These are phyloP conservation scores for Oenanthe sinensis DNA, from an alignment of 129 eudicot genomes.

Conservation along the genomic window DNA sequence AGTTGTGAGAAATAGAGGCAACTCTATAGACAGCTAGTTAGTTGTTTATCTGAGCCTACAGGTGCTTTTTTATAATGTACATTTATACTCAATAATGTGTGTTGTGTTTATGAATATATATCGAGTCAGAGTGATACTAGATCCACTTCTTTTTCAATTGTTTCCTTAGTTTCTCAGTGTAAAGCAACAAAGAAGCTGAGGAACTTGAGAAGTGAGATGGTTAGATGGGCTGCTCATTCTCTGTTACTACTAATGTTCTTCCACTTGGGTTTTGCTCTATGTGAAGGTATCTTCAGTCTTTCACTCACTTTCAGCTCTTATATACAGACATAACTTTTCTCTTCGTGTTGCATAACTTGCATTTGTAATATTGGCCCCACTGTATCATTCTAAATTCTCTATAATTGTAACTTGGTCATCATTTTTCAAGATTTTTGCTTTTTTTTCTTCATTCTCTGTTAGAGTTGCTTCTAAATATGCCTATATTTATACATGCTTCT, in stretches of 20 bases:
- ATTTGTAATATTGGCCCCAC: neutral
- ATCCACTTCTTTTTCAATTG: constrained; percentile 9
- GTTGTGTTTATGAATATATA: neutral
- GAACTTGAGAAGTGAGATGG: neutral
- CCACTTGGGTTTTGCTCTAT: neutral
- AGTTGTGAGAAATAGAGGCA: neutral
- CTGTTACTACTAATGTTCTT: neutral
- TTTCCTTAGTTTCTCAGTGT: constrained; percentile 13
- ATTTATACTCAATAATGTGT: neutral
- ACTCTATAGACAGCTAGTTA: neutral
- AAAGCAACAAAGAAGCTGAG: constrained; percentile 6
- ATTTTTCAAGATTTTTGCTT: neutral
- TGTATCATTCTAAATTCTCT: too few species aligned
- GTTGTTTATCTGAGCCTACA: neutral
- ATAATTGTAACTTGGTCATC: neutral
- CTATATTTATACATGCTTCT: neutral
- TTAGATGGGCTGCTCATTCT: neutral
- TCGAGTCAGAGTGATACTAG: neutral
- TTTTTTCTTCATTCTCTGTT: neutral
- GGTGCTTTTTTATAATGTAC: too few species aligned
- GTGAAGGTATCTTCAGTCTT: neutral
- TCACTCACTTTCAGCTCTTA: neutral
- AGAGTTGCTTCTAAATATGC: neutral
- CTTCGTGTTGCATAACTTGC: neutral
- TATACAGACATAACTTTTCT: neutral